Conservation (phyloP, 257 asterid genomes). For the Nicotiana obtusifolia region DNA sequence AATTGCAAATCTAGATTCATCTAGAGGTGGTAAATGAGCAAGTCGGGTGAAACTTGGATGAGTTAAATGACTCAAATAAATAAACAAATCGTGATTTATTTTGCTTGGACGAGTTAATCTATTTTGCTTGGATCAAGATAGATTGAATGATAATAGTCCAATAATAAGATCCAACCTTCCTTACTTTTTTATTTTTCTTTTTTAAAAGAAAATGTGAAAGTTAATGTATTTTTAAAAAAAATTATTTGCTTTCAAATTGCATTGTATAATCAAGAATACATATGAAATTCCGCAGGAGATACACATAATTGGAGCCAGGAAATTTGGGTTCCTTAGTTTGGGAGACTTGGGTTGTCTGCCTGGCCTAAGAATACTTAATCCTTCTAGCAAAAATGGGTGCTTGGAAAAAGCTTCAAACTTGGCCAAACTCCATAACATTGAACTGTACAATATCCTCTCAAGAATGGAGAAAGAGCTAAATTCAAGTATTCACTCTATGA, state of each 20-base stretch:
- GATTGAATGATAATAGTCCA: neutral
- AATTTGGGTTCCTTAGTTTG: slow-evolving; percentile 53
- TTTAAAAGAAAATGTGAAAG: too few relatives aligned
- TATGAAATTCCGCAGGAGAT: slow-evolving; percentile 33
- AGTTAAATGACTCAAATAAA: neutral
- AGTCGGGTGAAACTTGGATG: neutral
- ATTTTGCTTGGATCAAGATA: neutral
- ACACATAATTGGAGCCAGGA: slow-evolving; percentile 51
- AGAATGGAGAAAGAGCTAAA: slow-evolving; percentile 30
- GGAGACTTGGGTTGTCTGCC: slow-evolving; percentile 66
- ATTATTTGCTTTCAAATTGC: neutral
- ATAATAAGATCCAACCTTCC: neutral
- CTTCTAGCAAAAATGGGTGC: slow-evolving; percentile 28
- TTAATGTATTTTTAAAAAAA: too few relatives aligned
- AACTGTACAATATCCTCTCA: slow-evolving; percentile 21
- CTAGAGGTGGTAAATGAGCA: too few relatives aligned
- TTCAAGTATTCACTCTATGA: slow-evolving; percentile 48
- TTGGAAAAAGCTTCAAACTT: slow-evolving; percentile 38
- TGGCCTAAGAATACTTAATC: slow-evolving; percentile 39
- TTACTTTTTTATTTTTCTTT: too few relatives aligned
- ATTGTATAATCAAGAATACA: neutral
- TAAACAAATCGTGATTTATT: too few relatives aligned
- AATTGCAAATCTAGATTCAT: neutral
- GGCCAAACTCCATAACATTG: slow-evolving; percentile 45
- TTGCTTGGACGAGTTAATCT: too few relatives aligned